Conservation (phyloP, 352 stramenopile genomes). For the Globisporangium lucens region DNA sequence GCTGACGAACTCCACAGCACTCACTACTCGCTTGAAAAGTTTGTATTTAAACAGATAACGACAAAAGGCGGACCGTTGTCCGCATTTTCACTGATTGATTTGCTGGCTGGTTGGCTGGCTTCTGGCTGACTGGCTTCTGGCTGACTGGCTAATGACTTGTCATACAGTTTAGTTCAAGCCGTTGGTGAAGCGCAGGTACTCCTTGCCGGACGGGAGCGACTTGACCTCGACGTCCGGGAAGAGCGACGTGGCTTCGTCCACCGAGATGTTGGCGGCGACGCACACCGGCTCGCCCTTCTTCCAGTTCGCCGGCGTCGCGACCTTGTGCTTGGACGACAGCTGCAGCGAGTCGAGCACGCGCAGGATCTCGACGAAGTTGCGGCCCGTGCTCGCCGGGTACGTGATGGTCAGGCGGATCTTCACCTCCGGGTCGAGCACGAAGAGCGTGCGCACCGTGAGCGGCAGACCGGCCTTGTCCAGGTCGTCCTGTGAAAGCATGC, state of each 20-base stretch:
- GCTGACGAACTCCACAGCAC: not conserved
- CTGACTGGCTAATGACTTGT: not conserved
- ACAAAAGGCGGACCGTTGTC: not conserved
- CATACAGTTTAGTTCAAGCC: constrained; percentile 1
- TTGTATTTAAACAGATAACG: constrained; percentile 15
- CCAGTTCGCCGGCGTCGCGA: constrained; percentile 77
- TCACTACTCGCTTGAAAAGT: constrained; percentile 6
- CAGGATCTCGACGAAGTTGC: constrained; percentile 93
- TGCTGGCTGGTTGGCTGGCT: not conserved
- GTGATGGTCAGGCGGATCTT: constrained; percentile 89
- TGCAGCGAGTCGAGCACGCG: constrained; percentile 89
- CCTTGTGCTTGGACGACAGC: constrained; percentile 41
- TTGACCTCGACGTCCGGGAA: constrained; percentile 61
- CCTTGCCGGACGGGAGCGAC: constrained; percentile 69
- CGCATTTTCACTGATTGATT: not conserved
- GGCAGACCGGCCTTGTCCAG: constrained; percentile 73
- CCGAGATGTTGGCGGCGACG: constrained; percentile 52
- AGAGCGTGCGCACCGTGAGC: constrained; percentile 89
- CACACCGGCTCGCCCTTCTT: constrained; percentile 60
- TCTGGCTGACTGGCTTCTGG: not conserved
- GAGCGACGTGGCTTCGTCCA: constrained; percentile 54
- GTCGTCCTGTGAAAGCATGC: constrained; percentile 87
- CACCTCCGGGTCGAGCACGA: constrained; percentile 89
- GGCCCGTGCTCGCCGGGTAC: constrained; percentile 90
- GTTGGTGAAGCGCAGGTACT: constrained; percentile 74